Evolutionary conservation across 257 asterid genomes (phyloP), one percentile per base, ranked within the genome.

Genomic region (Gentiana macrophylla): DNA sequence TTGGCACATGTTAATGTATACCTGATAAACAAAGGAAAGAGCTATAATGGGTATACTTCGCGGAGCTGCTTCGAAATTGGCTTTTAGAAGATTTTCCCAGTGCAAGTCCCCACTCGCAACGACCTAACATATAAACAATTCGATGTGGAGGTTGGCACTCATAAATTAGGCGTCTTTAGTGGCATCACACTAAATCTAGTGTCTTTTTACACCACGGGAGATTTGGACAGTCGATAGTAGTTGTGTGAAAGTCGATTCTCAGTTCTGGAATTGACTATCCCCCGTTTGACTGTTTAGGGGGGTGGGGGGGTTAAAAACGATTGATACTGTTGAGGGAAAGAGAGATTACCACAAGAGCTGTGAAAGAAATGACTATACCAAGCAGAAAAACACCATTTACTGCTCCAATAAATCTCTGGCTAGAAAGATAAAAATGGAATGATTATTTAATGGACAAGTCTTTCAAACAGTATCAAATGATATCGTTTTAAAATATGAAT

Each of bases 1-100:
- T 50, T 38, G 60, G 59, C 8, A 3, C 0, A 11, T 52, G 9
- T 33, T 41, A 41, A 5, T 24, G 57, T 57, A 13, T 78, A 86
- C 97, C 90, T 90, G 97, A 73, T 90, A 90, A 64, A 90, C 97
- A 70, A 90, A 90, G 58, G 97, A 86, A 71, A 90, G 96, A 13
- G 94, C 96, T 61, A 90, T 77, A 52, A 90, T 84, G 44, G 97
- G 97, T 82, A 90, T 80, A 57, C 97, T 86, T 49, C 64, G 75
- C 57, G 97, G 96, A 32, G 77, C 90, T 57, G 96, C 94, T 74
- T 84, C 94, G n/a, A 82, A 73, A 69, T 84, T 90, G 49, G 89
- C 74, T 80, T 63, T 77, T 13, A 90, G 70, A 70, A 90, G 94
- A 63, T 86, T 86, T 54, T 86, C 94, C 94, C 94, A 90, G 56